These are phyloP conservation scores for Rickenella mellea DNA, from an alignment of 768 basidiomycete genomes.

Conservation along the genomic window DNA sequence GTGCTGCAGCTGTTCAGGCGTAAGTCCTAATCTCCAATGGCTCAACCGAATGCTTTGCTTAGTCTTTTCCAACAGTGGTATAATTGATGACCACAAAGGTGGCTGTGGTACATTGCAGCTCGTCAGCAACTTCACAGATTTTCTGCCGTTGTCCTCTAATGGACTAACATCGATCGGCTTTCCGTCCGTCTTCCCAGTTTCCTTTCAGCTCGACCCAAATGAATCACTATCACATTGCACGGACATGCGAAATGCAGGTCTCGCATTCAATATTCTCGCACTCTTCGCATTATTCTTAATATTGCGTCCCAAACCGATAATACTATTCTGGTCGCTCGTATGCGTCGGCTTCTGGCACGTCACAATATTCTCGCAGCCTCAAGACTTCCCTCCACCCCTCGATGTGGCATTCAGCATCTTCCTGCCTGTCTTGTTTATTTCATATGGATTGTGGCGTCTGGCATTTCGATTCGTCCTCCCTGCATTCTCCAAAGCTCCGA, in stretches of 20 bases:
- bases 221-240: constrained; percentile 51
- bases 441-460: constrained; percentile 70
- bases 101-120: constrained; percentile 71
- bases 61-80: constrained; percentile 35
- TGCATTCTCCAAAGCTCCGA: constrained; percentile 51
- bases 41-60: background rate
- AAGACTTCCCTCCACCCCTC: constrained; percentile 53
- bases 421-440: constrained; percentile 68
- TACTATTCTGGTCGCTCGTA: constrained; percentile 68
- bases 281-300: constrained; percentile 62
- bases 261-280: constrained; percentile 65
- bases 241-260: constrained; percentile 60
- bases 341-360: constrained; percentile 85
- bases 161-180: constrained; percentile 69
- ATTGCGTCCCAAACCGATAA: constrained; percentile 58
- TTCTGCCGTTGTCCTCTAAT: constrained; percentile 44
- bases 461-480: constrained; percentile 71
- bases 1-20: constrained; percentile 77
- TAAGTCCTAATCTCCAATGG: constrained; percentile 28
- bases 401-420: constrained; percentile 70
- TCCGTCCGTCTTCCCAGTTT: constrained; percentile 64
- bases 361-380: constrained; percentile 68
- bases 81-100: constrained; percentile 53
- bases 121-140: constrained; percentile 66
- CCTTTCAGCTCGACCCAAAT: constrained; percentile 44